phyloP scores from a whole-genome alignment of 225 moss, liverwort and hornwort genomes.

The Pleurozium schreberi region DNA sequence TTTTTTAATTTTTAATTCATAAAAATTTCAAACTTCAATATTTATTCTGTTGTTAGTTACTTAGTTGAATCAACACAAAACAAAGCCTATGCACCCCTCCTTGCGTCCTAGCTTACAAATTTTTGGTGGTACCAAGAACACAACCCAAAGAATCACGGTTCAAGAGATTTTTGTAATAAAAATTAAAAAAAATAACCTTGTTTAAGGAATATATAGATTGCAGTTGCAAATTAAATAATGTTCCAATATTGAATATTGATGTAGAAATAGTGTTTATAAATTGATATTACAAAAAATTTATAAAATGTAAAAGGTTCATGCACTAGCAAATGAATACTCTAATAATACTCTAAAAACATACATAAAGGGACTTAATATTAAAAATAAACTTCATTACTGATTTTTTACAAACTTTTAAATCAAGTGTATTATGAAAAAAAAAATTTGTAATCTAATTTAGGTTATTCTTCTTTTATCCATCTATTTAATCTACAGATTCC shows the following conservation, averaged over 20 bases:
- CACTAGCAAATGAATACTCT: background rate
- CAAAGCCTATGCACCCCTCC: no score
- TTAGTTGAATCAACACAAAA: background rate
- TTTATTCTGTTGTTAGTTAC: fast-evolving
- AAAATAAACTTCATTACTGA: background rate
- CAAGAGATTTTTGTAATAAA: fast-evolving
- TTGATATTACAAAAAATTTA: background rate
- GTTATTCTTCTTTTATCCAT: background rate
- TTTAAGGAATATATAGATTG: background rate
- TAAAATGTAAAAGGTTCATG: background rate
- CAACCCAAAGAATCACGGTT: fast-evolving
- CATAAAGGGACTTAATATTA: no score
- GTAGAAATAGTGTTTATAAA: no score
- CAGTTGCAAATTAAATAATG: background rate
- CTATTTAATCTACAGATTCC: background rate
- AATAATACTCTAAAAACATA: background rate
- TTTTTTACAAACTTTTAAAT: background rate
- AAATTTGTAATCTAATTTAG: background rate
- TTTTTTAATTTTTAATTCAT: background rate
- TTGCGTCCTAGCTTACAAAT: background rate
- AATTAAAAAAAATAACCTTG: background rate
- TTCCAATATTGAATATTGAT: background rate
- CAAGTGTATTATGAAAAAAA: background rate
- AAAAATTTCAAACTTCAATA: background rate
- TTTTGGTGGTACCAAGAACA: fast-evolving